These are phyloP conservation scores for Microbotryum saponariae DNA, from an alignment of 1,284 basidiomycete genomes.

Conservation along the genomic window DNA sequence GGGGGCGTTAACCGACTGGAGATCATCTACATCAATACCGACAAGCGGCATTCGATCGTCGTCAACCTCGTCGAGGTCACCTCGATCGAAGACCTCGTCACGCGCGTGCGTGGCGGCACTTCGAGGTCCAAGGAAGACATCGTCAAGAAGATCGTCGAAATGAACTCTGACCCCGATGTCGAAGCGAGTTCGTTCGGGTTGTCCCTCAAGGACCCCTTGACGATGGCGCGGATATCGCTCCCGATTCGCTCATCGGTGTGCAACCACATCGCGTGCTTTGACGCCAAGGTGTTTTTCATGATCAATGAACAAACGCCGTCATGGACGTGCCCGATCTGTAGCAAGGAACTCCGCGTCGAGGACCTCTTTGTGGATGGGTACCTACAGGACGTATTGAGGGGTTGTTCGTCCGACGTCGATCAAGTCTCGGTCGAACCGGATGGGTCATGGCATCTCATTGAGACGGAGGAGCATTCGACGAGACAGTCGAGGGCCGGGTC, in stretches of 20 bases:
- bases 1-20: slow-evolving; percentile 58
- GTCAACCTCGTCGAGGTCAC: slow-evolving; percentile 73
- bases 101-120: slow-evolving; percentile 58
- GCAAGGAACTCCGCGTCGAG: slow-evolving; percentile 63
- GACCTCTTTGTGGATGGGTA: slow-evolving; percentile 91
- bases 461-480: no score
- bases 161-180: slow-evolving; percentile 70
- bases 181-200: slow-evolving; percentile 76
- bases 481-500: no score
- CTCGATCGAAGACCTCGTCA: slow-evolving; percentile 58
- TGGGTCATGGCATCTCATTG: slow-evolving; percentile 66
- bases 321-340: slow-evolving; percentile 94
- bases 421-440: slow-evolving; percentile 89
- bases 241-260: slow-evolving; percentile 81
- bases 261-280: slow-evolving; percentile 91
- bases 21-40: slow-evolving; percentile 84
- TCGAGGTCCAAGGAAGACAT: slow-evolving; percentile 61
- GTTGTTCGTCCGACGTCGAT: slow-evolving; percentile 70
- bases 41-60: slow-evolving; percentile 73
- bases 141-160: slow-evolving; percentile 56
- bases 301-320: slow-evolving; percentile 95
- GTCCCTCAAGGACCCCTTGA: slow-evolving; percentile 87
- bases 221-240: slow-evolving; percentile 73
- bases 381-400: slow-evolving; percentile 69
- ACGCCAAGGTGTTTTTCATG: slow-evolving; percentile 85